Conservation (phyloP, 148 eudicot genomes). For the Polygonum maritimum region DNA sequence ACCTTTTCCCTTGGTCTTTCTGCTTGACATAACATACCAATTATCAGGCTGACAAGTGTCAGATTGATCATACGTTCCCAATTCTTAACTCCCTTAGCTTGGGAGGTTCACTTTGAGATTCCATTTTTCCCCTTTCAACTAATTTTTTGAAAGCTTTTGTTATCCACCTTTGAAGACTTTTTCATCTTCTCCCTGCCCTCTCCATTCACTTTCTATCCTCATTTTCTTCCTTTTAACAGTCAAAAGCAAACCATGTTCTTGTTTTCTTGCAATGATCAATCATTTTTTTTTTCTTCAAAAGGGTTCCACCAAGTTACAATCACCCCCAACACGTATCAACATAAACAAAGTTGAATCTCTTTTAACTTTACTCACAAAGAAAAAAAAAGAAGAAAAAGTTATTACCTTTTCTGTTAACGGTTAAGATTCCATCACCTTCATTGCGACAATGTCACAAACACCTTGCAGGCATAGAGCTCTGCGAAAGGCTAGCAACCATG, state of each 20-base stretch:
- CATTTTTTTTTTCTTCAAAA: constrained; percentile 4
- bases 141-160: neutral
- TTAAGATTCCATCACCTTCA: neutral
- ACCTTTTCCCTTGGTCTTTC: neutral
- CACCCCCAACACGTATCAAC: neutral
- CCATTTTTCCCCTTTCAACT: neutral
- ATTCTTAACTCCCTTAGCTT: neutral
- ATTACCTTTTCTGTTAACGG: neutral
- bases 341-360: neutral
- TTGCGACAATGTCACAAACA: neutral
- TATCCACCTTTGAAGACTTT: neutral
- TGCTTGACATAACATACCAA: neutral
- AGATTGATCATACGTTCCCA: neutral
- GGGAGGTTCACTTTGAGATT: neutral
- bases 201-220: neutral
- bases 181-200: neutral
- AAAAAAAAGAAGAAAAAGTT: neutral
- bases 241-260: constrained; percentile 1
- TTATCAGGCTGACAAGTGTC: constrained; percentile 7
- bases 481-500: constrained; percentile 94
- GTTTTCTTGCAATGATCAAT: constrained; percentile 10
- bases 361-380: neutral
- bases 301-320: neutral
- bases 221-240: neutral
- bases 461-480: constrained; percentile 61